A percentile compares a stretch with the other conserved stretches of the same genome.
These are phyloP conservation scores for Canariomyces notabilis DNA, from an alignment of 2,329 filamentous ascomycete species.

Conservation along the genomic window DNA sequence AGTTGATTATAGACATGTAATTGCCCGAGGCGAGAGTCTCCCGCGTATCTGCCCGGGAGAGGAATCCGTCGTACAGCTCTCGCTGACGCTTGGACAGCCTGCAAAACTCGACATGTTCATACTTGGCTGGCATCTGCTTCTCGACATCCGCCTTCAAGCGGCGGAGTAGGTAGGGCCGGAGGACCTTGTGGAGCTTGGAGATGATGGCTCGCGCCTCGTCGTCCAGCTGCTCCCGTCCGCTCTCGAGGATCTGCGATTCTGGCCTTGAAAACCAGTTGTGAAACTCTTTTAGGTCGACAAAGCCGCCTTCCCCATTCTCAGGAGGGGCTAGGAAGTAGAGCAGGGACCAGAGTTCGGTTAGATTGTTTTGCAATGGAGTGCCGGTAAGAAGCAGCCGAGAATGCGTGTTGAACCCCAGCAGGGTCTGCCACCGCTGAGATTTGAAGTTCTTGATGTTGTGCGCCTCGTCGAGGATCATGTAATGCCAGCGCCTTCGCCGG, in stretches of 20 bases:
- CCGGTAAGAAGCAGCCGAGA: constrained; percentile 85
- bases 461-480: constrained; percentile 95
- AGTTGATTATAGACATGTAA: constrained; percentile 97
- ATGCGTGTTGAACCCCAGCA: constrained; percentile 88
- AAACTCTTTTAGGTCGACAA: constrained; percentile 92
- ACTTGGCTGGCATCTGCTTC: constrained; percentile 98
- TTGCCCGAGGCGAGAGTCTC: constrained; percentile 88
- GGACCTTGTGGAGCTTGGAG: constrained; percentile 85
- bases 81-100: constrained; percentile 91
- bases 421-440: constrained; percentile 91
- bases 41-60: constrained; percentile 83
- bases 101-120: constrained; percentile 95
- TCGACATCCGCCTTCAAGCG: constrained; percentile 94
- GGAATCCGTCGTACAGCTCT: constrained; percentile 93
- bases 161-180: constrained; percentile 85
- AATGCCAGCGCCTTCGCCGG: constrained; percentile 90
- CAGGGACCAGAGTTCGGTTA: constrained; percentile 94
- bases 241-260: constrained; percentile 92
- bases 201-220: constrained; percentile 91
- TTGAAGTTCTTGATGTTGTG: constrained; percentile 99
- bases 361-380: constrained; percentile 92
- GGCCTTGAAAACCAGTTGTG: constrained; percentile 94
- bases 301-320: constrained; percentile 79
- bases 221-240: constrained; percentile 88
- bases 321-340: constrained; percentile 95